Base-by-base conservation (phyloP, 2,329 filamentous ascomycete species). In the Aspergillus sp. region DNA sequence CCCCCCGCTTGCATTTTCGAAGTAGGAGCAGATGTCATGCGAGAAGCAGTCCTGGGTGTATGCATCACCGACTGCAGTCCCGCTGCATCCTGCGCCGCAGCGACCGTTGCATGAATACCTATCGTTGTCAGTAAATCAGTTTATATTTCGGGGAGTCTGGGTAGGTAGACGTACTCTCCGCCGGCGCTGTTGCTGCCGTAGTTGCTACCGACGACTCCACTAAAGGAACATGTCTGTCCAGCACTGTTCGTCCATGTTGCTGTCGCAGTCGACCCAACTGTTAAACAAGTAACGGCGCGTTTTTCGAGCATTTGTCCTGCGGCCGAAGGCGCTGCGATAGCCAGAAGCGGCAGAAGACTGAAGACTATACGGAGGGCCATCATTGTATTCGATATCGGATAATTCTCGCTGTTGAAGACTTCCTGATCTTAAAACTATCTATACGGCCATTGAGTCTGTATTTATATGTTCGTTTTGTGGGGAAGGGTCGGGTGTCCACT, bases 41-140 rank as follows among this genome's bases (percentile, higher is more conserved):
- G 62, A 62, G 45, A 61, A 64, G 21, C 62, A 64, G 23, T 63
- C 61, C 40, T 63, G 62, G 9, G 62, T 64, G 17, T 64, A 64
- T 9, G 51, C 62, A 50, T 64, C 55, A 2, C 62, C 62, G 4
- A 63, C 2, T 19, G 61, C 62, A 3, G 43, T 21, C 2, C 62
- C 62, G 1, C 48, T 50, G 40, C 61, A 64, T 37, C 62, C 62
- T 14, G 55, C 51, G 17, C 62, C 62, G 37, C 62, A 64, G n/a
- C 61, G 61, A 17, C 62, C 61, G 44, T 64, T 64, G 43, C 62
- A 64, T 21, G 62, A 63, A 41, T 64, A 64, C 1, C 62, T 64
- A n/a, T 17, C 15, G 11, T 33, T 47, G 4, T 33, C 35, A 1
- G 6, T n/a, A 43, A 8, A 9, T 21, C 35, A 6, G 4, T n/a